Evolutionary conservation across 2,329 filamentous ascomycete genomes (phyloP), one percentile per base, ranked within the genome.

Genomic region (Calonectria pauciramosa): DNA sequence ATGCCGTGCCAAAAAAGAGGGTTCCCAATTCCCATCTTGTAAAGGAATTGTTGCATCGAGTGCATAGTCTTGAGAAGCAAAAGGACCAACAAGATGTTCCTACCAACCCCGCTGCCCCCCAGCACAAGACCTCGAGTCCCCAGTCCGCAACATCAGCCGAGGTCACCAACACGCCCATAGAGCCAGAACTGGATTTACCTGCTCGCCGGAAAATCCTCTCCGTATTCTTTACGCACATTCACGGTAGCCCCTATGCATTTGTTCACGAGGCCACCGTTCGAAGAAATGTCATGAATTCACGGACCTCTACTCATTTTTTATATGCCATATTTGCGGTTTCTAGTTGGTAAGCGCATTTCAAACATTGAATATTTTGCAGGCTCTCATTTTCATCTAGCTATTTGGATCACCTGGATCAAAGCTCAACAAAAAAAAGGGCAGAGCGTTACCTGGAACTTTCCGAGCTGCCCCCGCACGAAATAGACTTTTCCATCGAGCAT

Each of bases 181-280:
- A 26, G 18, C 14, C 9, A 11, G 59, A 38, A 13, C 70, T 20
- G 16, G 68, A 70, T 36, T 36, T 74, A 26, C 23, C 36, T 26
- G 67, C 59, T 44, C 74, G 74, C 2, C 60, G 72, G 28, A 69
- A 54, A 26, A 67, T 68, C 20, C 49, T 76, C 14, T 49, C 30
- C 4, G 59, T 69, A 5, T 76, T 74, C 44, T 76, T 72, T n/a
- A 71, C 74, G 23, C 68, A 67, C 11, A 51, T 76, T 34, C 68
- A 76, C 44, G 74, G 74, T 0, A 76, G 74, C 26, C 74, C 72
- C 14, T 76, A 74, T 18, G 32, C 71, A 4, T 76, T 76, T 9
- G 59, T 76, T 18, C 72, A 72, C n/a, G 74, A 76, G 56, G 44
- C 54, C n/a, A 67, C 68, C 0, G 36, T 70, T 20, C 49, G 72